Base-by-base conservation (phyloP, 371 early-diverging fungal species). In the Mortierella sp. region DNA sequence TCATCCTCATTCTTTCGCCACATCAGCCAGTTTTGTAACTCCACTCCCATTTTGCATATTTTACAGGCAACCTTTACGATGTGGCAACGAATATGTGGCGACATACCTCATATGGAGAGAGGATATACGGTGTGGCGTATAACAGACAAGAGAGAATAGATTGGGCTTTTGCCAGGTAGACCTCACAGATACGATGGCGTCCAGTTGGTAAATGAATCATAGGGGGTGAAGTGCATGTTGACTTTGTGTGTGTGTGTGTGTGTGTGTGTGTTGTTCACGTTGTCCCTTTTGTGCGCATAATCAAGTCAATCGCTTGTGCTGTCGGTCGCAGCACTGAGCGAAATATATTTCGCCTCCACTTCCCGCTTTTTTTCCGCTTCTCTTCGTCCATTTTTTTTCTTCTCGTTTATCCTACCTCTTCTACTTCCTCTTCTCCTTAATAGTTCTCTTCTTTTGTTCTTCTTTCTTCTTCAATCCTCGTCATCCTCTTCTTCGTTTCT, bases 341-440 rank as follows among this genome's bases (percentile, higher is more conserved):
- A 16, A 32, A 18, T 24, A 65, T 35, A 10, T 65, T 32, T 60
- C 24, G 29, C 38, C 24, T 38, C 38, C 38, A 0, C 35, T 38
- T 65, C 65, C 65, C 65, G 65, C 65, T 63, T 63, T 32, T 63
- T 63, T 65, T 29, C 18, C 21, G n/a, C 12, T 49, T 51, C 72
- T 49, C 51, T 35, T 49, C 29, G 49, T 72, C n/a, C n/a, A n/a
- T 65, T 35, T n/a, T 43, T 54, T 27, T 65, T 68, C 14, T 73
- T 63, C 51, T 41, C 73, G 27, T 54, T 63, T 43, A 29, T 70
- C 54, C 10, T 60, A 29, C 32, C 27, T 48, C 41, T n/a, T 35
- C 18, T 24, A 14, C 49, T 2, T 24, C 46, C 56, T 44, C 56
- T 58, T 14, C 48, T 71, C n/a, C n/a, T 35, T 10, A 46, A 35